Percentiles rank a stretch among this genome's conserved stretches.
Conservation (phyloP, 805 yeast genomes). For the Saccharomycopsis javanensis region DNA sequence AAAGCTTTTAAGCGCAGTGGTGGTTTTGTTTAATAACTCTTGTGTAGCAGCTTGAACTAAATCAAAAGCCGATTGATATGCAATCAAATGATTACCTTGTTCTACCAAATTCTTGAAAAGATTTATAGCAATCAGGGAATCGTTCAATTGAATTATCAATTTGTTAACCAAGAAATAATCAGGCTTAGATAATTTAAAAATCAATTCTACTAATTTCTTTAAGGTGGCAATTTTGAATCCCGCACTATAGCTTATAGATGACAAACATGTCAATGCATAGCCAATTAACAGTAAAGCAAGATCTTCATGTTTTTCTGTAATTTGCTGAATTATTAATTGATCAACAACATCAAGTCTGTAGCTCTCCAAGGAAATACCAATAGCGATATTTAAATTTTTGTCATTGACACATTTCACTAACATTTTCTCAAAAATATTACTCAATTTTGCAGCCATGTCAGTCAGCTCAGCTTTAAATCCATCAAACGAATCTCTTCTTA, state of each 20-base stretch:
- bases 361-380: constrained; percentile 87
- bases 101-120: constrained; percentile 54
- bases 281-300: constrained; percentile 46
- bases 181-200: constrained; percentile 49
- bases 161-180: constrained; percentile 81
- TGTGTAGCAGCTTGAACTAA: constrained; percentile 87
- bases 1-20: constrained; percentile 20
- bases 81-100: constrained; percentile 43
- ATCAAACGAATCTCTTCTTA: constrained; percentile 44
- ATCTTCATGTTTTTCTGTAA: constrained; percentile 38
- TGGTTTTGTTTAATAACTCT: constrained; percentile 56
- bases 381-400: constrained; percentile 68
- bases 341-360: constrained; percentile 75
- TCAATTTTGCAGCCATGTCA: constrained; percentile 52
- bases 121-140: constrained; percentile 55
- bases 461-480: not conserved
- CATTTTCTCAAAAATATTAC: constrained; percentile 76
- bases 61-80: constrained; percentile 93
- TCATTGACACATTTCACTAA: constrained; percentile 62
- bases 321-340: constrained; percentile 37
- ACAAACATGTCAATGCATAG: constrained; percentile 62
- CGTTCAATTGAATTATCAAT: constrained; percentile 82
- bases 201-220: constrained; percentile 48
- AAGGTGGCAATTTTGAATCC: constrained; percentile 59
- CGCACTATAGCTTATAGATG: constrained; percentile 55